Evolutionary conservation across 139 green algal species (phyloP), one percentile per base, ranked within the genome.

Genomic region (Desmodesmus armatus): DNA sequence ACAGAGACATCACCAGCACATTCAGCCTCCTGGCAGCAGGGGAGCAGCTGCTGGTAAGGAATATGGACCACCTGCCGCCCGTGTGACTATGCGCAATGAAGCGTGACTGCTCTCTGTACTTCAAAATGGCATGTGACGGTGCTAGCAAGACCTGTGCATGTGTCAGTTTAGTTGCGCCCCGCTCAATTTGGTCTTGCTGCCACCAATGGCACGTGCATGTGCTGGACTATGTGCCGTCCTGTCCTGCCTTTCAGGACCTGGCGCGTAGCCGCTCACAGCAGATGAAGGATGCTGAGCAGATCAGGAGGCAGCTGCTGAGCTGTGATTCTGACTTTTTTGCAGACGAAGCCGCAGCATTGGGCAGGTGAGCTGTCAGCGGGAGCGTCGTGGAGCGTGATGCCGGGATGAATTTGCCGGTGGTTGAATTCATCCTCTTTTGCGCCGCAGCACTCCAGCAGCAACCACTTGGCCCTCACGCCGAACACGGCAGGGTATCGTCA

Each of bases 11-110:
- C 31, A 79, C 33, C 2, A 55, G 25, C 71, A 55, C 41, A 2
- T 79, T 79, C 37, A 47, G 21, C 23, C 27, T 79, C 19, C 71
- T 79, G 11, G 71, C 29, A 41, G 17, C 41, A 43, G 71, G 71
- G 19, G 71, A 79, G 35, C 58, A 79, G 13, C 37, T 79, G 41
- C 41, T 79, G 41, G 71, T 79, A 25, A 23, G 71, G 23, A 17
- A 25, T 13, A 23, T 77, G 60, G 39, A 37, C 15, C 19, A 43
- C n/a, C 65, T 73, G 65, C 29, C 21, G 33, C 19, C 7, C 25
- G 25, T 11, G 60, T 69, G 6, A 69, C 60, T 23, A n/a, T 23
- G 7, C n/a, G n/a, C n/a, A n/a, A n/a, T n/a, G n/a, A n/a, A n/a
- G n/a, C n/a, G n/a, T n/a, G n/a, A n/a, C n/a, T 69, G 60, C 25